A percentile compares a stretch with the other conserved stretches of the same genome.
Evolutionary conservation across 345 rosid species (phyloP).

Genomic region (Theobroma cacao): DNA sequence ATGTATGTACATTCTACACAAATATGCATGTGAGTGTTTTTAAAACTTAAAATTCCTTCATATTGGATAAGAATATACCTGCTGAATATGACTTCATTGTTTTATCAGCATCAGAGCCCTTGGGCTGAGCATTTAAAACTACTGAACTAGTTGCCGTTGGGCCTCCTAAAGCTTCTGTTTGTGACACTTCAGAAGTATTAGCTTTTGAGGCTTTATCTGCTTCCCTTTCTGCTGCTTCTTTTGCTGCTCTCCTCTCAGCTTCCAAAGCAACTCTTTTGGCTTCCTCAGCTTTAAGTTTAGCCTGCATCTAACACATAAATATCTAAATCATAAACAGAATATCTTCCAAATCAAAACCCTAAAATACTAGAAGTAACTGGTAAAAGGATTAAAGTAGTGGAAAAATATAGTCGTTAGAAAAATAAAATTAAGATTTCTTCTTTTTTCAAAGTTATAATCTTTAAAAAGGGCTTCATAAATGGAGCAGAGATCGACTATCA

Average conservation of each 20-base stretch:
- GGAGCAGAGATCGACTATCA: not conserved
- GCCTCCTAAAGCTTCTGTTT: slow-evolving; percentile 21
- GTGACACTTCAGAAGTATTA: slow-evolving; percentile 29
- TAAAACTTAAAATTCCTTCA: not conserved
- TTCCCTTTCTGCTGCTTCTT: slow-evolving; percentile 62
- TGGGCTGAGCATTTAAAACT: slow-evolving; percentile 30
- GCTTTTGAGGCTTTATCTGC: slow-evolving; percentile 39
- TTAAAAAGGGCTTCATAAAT: not conserved
- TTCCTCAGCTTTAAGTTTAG: slow-evolving; percentile 75
- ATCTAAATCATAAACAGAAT: not conserved
- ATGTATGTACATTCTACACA: not conserved
- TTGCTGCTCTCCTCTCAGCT: slow-evolving; percentile 64
- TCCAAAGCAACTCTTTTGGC: slow-evolving; percentile 60
- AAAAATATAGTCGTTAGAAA: not conserved
- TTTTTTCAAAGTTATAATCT: not conserved
- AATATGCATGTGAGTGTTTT: not conserved
- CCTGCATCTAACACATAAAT: slow-evolving; percentile 33
- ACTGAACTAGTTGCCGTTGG: slow-evolving; percentile 20
- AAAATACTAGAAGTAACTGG: not conserved
- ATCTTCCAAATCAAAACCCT: not conserved
- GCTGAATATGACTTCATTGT: slow-evolving; percentile 25
- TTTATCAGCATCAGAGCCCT: slow-evolving; percentile 26
- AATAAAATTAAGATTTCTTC: not conserved
- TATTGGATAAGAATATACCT: slow-evolving; percentile 28
- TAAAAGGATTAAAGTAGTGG: not conserved